These are phyloP conservation scores for Leavenworthia alabamica DNA, from an alignment of 345 rosid species.

Conservation along the genomic window DNA sequence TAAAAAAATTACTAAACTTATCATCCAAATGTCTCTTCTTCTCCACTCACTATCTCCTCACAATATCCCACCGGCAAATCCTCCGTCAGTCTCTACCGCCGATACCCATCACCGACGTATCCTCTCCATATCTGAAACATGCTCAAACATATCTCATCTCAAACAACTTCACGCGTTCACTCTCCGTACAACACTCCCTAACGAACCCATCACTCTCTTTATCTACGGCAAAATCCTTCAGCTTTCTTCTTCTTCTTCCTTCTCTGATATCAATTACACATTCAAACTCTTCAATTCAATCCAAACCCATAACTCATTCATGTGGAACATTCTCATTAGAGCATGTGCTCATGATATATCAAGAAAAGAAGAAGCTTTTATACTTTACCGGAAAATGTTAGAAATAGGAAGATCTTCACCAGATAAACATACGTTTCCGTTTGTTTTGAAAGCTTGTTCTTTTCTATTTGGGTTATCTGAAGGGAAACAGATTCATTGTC, in stretches of 20 bases:
- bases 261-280: slow-evolving; percentile 46
- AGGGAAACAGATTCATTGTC: slow-evolving; percentile 68
- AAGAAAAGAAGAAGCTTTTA: slow-evolving; percentile 49
- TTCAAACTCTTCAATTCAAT: slow-evolving; percentile 43
- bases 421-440: slow-evolving; percentile 77
- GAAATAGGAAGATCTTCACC: slow-evolving; percentile 43
- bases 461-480: slow-evolving; percentile 52
- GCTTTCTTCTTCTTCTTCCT: slow-evolving; percentile 37
- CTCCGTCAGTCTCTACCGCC: slow-evolving; percentile 14
- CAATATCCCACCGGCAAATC: slow-evolving; percentile 11
- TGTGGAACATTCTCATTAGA: slow-evolving; percentile 85
- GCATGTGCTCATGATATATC: slow-evolving; percentile 49
- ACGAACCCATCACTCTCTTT: slow-evolving; percentile 38
- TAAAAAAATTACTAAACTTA: too few species aligned
- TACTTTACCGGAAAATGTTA: slow-evolving; percentile 45
- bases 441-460: slow-evolving; percentile 72
- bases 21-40: slow-evolving; percentile 23
- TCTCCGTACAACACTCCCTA: slow-evolving; percentile 45
- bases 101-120: slow-evolving; percentile 35
- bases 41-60: slow-evolving; percentile 34
- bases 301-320: slow-evolving; percentile 48
- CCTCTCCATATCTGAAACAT: slow-evolving; percentile 35
- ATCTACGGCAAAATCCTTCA: slow-evolving; percentile 58
- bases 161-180: slow-evolving; percentile 72
- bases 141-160: slow-evolving; percentile 50